Evolutionary conservation across 2,329 filamentous ascomycete species (phyloP).

Genomic region (Amylocarpus encephaloides): DNA sequence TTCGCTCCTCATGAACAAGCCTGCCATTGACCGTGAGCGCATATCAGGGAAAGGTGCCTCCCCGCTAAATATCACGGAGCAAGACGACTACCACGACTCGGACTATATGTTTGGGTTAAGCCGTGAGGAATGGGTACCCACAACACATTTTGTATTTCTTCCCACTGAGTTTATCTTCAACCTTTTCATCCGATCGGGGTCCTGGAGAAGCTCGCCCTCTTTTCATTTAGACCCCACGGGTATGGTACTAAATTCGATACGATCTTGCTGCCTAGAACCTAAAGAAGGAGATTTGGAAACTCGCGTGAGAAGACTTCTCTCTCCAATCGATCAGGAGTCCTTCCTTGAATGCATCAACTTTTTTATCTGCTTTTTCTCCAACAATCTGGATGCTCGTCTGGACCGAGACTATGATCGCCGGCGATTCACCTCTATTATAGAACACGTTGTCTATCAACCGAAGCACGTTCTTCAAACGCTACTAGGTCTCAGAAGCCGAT

Average conservation of each 20-base stretch:
- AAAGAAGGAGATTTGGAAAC: background rate
- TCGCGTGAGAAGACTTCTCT: background rate
- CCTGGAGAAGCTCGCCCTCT: background rate
- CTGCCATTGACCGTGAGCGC: too few relatives aligned
- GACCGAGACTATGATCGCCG: background rate
- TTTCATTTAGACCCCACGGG: background rate
- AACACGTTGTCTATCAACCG: background rate
- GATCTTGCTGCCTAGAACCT: background rate
- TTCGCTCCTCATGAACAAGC: too few relatives aligned
- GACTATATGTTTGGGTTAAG: background rate
- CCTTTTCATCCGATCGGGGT: background rate
- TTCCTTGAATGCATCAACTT: constrained; percentile 1
- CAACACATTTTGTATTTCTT: background rate
- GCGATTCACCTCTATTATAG: background rate
- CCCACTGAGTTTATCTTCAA: background rate
- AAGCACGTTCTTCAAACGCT: background rate
- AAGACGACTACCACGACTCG: background rate
- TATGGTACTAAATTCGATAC: background rate
- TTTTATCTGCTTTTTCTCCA: background rate
- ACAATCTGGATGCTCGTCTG: background rate
- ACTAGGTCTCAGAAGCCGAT: background rate
- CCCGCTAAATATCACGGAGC: too few relatives aligned
- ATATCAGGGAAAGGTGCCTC: too few relatives aligned
- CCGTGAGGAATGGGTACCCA: background rate
- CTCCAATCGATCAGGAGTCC: background rate